Base-by-base conservation (phyloP, 805 yeast genomes). In the Yarrowia keelungensis region DNA sequence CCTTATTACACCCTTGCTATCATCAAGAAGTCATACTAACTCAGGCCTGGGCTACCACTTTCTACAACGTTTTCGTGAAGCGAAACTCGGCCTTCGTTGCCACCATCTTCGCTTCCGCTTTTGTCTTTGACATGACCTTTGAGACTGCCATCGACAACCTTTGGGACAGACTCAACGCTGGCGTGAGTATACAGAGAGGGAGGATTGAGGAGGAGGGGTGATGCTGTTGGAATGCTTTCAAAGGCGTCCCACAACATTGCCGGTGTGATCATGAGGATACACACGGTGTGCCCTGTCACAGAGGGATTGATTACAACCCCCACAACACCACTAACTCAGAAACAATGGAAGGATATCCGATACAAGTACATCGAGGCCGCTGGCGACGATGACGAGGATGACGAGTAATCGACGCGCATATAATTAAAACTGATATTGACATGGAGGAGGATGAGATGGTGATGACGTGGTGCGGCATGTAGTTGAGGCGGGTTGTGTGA, bases 31-130 rank as follows among this genome's bases (percentile, higher is more conserved):
- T 19, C 39, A 26, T 56, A 59, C 65, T 59, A 59, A 59, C 65
- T 35, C 65, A 76, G 80, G 72, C 79, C 53, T 73, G 78, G 71
- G 76, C 80, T 74, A 77, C 89, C 53, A 78, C 86, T 56, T 75
- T 87, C 71, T 87, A 86, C 86, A 88, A 87, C 85, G 79, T 83
- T 45, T 75, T 89, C 69, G 88, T 91, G 86, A 91, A 91, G 86
- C 91, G 97, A 86, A 93, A 94, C 87, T 86, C 98, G 59, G 83
- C 89, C 71, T 91, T 85, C 81, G 97, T 93, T 71, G 91, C 91
- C 73, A 83, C 95, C 71, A 83, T 93, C 71, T 89, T 93, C 74
- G 89, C 87, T 64, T 87, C 90, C 75, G 92, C 98, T 59, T 93
- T 93, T 77, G 87, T 87, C 71, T 92, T 92, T 86, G 81, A 79